Evolutionary conservation across 352 stramenopile genomes (phyloP).

Genomic region (Globisporangium yorkense): DNA sequence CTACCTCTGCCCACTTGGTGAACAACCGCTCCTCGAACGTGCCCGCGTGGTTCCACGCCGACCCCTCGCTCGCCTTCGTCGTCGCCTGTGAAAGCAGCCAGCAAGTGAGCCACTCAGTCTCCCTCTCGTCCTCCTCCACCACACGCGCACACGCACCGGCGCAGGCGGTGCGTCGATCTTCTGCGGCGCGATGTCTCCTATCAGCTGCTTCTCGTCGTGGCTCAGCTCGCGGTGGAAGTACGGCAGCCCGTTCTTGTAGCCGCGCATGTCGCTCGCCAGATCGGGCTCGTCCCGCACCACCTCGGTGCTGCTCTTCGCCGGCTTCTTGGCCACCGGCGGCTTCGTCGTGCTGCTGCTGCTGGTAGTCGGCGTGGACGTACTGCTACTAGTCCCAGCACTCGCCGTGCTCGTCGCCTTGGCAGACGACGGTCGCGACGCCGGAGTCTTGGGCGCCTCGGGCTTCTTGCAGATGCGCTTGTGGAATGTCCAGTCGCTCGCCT

Average conservation of each 20-base stretch:
- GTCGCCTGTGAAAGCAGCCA: constrained; percentile 7
- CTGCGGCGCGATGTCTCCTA: constrained; percentile 93
- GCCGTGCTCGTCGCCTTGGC: neutral
- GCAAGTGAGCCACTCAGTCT: neutral
- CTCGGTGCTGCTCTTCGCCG: constrained; percentile 25
- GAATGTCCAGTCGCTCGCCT: constrained; percentile 82
- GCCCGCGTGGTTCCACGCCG: constrained; percentile 89
- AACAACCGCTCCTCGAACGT: constrained; percentile 90
- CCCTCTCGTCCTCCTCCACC: no score
- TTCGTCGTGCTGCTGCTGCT: neutral
- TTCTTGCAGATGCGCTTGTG: constrained; percentile 88
- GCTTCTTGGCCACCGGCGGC: constrained; percentile 1
- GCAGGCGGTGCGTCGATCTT: constrained; percentile 56
- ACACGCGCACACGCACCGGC: constrained; percentile 9
- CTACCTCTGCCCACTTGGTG: constrained; percentile 76
- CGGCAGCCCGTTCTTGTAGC: constrained; percentile 82
- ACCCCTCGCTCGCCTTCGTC: constrained; percentile 55
- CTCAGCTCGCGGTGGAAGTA: constrained; percentile 98
- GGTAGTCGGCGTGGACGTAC: neutral
- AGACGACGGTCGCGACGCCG: constrained; percentile 19
- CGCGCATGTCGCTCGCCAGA: constrained; percentile 46
- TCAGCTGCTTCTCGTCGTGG: constrained; percentile 94
- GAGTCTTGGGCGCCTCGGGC: constrained; percentile 54
- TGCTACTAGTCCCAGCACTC: neutral
- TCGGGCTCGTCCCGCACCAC: constrained; percentile 69